Percentiles rank a stretch among this genome's conserved stretches.
Evolutionary conservation across 2,329 filamentous ascomycete species (phyloP).

Genomic region (Colletotrichum coccodes): DNA sequence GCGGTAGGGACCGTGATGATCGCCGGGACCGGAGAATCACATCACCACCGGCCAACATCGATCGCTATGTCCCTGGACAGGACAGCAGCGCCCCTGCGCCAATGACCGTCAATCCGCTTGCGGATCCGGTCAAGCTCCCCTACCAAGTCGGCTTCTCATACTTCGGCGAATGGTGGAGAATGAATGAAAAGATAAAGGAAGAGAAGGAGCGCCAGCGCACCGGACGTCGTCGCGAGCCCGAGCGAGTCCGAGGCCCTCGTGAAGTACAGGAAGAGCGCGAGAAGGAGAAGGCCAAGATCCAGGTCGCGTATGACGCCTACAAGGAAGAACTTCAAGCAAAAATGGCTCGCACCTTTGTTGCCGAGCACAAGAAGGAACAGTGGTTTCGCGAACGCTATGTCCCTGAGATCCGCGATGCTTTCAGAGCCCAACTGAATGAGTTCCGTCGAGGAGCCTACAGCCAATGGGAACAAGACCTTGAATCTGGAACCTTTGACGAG

Average conservation of each 20-base stretch:
- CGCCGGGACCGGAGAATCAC: constrained; percentile 63
- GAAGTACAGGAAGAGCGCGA: constrained; percentile 80
- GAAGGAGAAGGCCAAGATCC: constrained; percentile 82
- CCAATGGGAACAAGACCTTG: constrained; percentile 90
- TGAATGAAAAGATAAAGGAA: constrained; percentile 84
- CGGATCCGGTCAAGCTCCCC: constrained; percentile 77
- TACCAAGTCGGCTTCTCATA: constrained; percentile 89
- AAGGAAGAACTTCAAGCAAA: constrained; percentile 76
- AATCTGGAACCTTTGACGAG: constrained; percentile 88
- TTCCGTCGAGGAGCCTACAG: constrained; percentile 82
- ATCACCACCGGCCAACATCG: constrained; percentile 77
- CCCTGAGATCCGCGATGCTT: constrained; percentile 79
- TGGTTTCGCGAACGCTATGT: constrained; percentile 98
- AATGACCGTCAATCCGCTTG: constrained; percentile 70
- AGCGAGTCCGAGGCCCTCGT: constrained; percentile 70
- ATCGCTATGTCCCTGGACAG: constrained; percentile 85
- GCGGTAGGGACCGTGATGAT: constrained; percentile 66
- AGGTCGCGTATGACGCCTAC: constrained; percentile 74
- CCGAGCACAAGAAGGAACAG: constrained; percentile 92
- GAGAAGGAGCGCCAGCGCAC: constrained; percentile 78
- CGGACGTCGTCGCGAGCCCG: constrained; percentile 74
- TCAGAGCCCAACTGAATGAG: constrained; percentile 80
- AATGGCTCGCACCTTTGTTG: constrained; percentile 91
- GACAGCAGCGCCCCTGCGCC: constrained; percentile 58
- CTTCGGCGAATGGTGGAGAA: constrained; percentile 87